Evolutionary conservation across 768 basidiomycete genomes (phyloP), one percentile per base, ranked within the genome.

Genomic region (Macrolepiota albuminosa): DNA sequence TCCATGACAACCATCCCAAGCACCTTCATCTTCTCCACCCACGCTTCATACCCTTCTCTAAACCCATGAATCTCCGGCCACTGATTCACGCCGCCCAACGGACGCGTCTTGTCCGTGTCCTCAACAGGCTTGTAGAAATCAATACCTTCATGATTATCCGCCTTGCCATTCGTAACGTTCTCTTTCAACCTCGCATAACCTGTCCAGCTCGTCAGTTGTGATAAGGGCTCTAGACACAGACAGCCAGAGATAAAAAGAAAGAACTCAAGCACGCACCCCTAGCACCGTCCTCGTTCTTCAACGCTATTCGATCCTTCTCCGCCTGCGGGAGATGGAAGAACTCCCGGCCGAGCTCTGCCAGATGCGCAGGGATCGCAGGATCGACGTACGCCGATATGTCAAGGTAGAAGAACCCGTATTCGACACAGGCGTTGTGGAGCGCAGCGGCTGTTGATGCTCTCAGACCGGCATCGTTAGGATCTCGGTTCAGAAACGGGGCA

Each of bases 331-430:
- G 71, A 18, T 70, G 64, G 66, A 95, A 95, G 76, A 96, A 96
- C 54, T 83, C 75, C 29, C 84, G 77, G 1, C 85, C 93, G 2
- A 93, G 76, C 8, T 73, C 73, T 0, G 83, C 71, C 7, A 95
- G 81, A 62, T 88, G 84, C 46, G 86, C 84, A 10, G 87, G 80
- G 65, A 93, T 88, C 0, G 75, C 67, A 0, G 73, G 73, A 39
- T 85, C 75, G 14, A 87, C 72, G 63, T 78, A 89, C 4, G 78
- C 73, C 2, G 84, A 81, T 48, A 93, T 76, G 61, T 93, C 83
- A 49, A 95, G 77, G 72, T 95, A 96, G 76, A 96, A 95, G 80
- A 96, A 96, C 0, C 94, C 94, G 57, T 84, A 91, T 56, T 89
- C 76, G 24, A 89, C 67, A 66, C 91, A 92, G 8, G 92, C 91